Evolutionary conservation across 2,329 filamentous ascomycete genomes (phyloP), one percentile per base, ranked within the genome.

Genomic region (Scedosporium boydii): DNA sequence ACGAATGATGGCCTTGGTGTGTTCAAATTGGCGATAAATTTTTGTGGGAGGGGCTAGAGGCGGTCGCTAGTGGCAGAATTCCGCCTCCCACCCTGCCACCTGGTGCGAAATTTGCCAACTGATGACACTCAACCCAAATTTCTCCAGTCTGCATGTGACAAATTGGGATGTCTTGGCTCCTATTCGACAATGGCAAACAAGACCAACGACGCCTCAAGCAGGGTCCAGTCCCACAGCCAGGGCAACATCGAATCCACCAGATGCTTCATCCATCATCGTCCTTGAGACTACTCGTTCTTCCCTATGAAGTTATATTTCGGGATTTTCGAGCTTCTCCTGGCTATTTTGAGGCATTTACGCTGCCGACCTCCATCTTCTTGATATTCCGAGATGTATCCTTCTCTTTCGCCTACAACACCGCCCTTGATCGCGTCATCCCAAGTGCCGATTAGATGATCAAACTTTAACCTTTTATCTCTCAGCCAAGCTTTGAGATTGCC

Each of bases 11-110:
- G 42, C 26, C 51, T 34, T 51, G 69, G 71, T 76, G 75, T 76
- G 76, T 76, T 73, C 70, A 76, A 73, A 73, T 75, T 77, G 77
- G 76, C 70, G 71, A 70, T 71, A 67, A 65, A 67, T 70, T 75
- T 75, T 77, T 77, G 75, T 77, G 75, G 75, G 75, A 70, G 74
- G 75, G 74, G 75, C 69, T 70, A 61, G 60, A 62, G 71, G 75
- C 75, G 75, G 75, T 77, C 70, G 67, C 34, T 0, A 1, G 10
- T 34, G 75, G 75, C 75, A 77, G 70, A 75, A 74, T 66, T 27
- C 6, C 7, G 26, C 41, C 23, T 56, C 55, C 55, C 41, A 63
- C 48, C 48, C 48, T 53, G 48, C 48, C 48, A 53, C 21, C 21
- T 53, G 48, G 6, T 3, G 4, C 4, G 10, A 14, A 2, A 1